phyloP scores from a whole-genome alignment of 495 filamentous ascomycete genomes.

The Bathelium albidoporum region DNA sequence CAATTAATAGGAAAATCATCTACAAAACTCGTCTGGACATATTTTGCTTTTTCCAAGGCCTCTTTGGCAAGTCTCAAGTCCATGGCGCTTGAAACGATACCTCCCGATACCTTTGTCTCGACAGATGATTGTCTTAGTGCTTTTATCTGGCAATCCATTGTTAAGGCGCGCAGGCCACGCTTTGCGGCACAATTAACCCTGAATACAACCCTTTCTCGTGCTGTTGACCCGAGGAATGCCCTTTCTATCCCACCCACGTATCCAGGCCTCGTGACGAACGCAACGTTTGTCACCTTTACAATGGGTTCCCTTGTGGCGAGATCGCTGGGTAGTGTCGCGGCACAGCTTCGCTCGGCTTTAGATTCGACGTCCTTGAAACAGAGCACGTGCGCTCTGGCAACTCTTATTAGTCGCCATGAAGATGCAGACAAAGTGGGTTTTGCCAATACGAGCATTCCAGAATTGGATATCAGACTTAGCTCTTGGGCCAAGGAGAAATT shows the following conservation, averaged over 20 bases:
- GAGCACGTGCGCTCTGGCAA: constrained; percentile 36
- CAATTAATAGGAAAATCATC: constrained; percentile 1
- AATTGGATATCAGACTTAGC: constrained; percentile 41
- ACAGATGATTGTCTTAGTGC: constrained; percentile 45
- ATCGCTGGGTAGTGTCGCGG: constrained; percentile 34
- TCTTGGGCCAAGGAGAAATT: constrained; percentile 43
- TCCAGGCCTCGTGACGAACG: constrained; percentile 37
- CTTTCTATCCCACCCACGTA: constrained; percentile 37
- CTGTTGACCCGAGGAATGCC: constrained; percentile 40
- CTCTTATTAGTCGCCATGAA: constrained; percentile 24
- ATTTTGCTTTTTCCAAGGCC: constrained; percentile 31
- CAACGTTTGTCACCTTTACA: constrained; percentile 29
- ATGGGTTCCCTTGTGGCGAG: constrained; percentile 26
- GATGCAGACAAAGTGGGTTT: neutral
- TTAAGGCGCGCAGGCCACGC: constrained; percentile 34
- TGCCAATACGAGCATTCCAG: constrained; percentile 10
- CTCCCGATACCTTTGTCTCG: constrained; percentile 23
- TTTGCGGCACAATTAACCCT: constrained; percentile 19
- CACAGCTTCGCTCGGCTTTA: constrained; percentile 36
- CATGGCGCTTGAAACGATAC: constrained; percentile 23
- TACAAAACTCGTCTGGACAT: constrained; percentile 31
- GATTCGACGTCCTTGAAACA: constrained; percentile 25
- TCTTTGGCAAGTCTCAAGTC: constrained; percentile 36
- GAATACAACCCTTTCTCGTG: constrained; percentile 36
- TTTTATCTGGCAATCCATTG: constrained; percentile 42